phyloP scores from a whole-genome alignment of 495 filamentous ascomycete genomes.

The Penicillium paradoxum region DNA sequence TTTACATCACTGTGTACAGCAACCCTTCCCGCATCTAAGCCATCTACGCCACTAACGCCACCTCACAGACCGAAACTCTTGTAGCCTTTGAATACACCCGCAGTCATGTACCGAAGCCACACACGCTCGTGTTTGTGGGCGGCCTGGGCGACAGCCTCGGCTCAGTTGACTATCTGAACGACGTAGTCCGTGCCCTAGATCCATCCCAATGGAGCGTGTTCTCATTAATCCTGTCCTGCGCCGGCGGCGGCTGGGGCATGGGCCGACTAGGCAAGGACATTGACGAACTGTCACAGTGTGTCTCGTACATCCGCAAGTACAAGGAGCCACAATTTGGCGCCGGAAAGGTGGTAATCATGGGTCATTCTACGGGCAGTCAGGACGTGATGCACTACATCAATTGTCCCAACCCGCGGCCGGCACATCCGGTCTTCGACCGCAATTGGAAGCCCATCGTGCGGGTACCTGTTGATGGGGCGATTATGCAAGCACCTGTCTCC shows the following conservation, averaged over 20 bases:
- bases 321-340: constrained; percentile 21
- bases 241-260: constrained; percentile 69
- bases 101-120: constrained; percentile 19
- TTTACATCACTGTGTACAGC: constrained; percentile 23
- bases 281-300: constrained; percentile 58
- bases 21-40: not conserved
- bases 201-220: constrained; percentile 54
- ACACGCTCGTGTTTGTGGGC: constrained; percentile 27
- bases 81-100: constrained; percentile 28
- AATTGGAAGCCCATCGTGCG: constrained; percentile 25
- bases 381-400: constrained; percentile 72
- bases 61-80: constrained; percentile 18
- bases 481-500: constrained; percentile 75
- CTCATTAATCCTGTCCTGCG: constrained; percentile 50
- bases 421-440: constrained; percentile 30
- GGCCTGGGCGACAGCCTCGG: constrained; percentile 66
- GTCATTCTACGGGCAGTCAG: constrained; percentile 82
- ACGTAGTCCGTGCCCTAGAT: constrained; percentile 46
- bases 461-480: constrained; percentile 62
- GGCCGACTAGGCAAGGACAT: constrained; percentile 60
- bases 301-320: constrained; percentile 55
- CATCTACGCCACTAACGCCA: not conserved
- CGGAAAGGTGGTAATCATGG: constrained; percentile 48
- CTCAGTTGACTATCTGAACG: constrained; percentile 51
- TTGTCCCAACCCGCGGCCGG: constrained; percentile 30